Evolutionary conservation across 2,329 filamentous ascomycete genomes (phyloP), one percentile per base, ranked within the genome.

Genomic region (Claviceps sp.): DNA sequence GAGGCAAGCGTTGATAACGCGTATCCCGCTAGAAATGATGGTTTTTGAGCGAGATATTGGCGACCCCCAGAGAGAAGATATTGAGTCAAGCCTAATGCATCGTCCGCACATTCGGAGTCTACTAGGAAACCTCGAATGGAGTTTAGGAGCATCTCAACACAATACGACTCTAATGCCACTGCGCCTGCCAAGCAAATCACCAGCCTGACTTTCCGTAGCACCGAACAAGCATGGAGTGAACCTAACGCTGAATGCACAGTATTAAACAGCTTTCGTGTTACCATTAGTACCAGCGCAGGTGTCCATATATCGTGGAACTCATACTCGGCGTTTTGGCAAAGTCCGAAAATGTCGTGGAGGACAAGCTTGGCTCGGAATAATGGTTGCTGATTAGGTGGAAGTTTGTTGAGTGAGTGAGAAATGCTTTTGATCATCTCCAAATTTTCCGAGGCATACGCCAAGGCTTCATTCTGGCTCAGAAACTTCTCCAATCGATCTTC

Each of bases 111-210:
- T 62, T 94, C 85, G 0, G 84, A 77, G 58, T 97, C 85, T 1
- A 84, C 84, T 5, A 97, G 72, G 58, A 89, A 94, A 0, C 82
- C 81, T 9, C 85, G 77, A 20, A 95, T 73, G 1, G 86, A 84
- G 60, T 89, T 86, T 1, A 98, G 74, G 0, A 95, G 74, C 86
- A 96, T 93, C 65, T 98, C 88, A 14, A 96, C 66, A 11, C 88
- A 86, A 62, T 97, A 97, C 0, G 85, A 86, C 42, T 80, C 72
- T 24, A 85, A 73, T n/a, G 86, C 86, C 49, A 82, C 75, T 0
- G 79, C 65, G 0, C 88, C 89, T 26, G 88, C 85, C 46, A 97
- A 71, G 54, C 82, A 85, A 26, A 97, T 76, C 16, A 97, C 69
- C 8, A 96, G 78, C 37, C 89, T 79, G 47, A 97, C 76, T 63